phyloP scores from a whole-genome alignment of 306 rosid species.

The Lotus japonicus region DNA sequence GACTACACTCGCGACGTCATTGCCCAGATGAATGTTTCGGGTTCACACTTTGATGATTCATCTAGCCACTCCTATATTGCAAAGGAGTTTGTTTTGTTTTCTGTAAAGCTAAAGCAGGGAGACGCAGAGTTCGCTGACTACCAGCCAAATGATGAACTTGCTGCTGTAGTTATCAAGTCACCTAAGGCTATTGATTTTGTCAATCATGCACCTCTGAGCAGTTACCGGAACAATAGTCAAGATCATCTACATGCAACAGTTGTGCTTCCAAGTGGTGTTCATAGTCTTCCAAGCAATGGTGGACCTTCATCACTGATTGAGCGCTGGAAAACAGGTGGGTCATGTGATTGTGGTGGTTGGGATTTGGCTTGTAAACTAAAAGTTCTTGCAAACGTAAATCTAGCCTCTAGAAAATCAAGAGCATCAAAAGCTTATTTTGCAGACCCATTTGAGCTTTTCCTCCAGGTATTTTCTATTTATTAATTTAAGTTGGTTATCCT shows the following conservation, averaged over 20 bases:
- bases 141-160: constrained; percentile 81
- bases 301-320: constrained; percentile 94
- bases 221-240: constrained; percentile 21
- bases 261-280: constrained; percentile 83
- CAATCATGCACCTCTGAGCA: constrained; percentile 14
- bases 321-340: constrained; percentile 94
- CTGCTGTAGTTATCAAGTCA: constrained; percentile 70
- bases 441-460: constrained; percentile 59
- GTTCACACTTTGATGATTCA: constrained; percentile 38
- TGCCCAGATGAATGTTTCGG: constrained; percentile 88
- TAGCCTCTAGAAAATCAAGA: constrained; percentile 29
- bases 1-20: constrained; percentile 59
- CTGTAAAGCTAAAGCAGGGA: constrained; percentile 54
- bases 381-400: constrained; percentile 51
- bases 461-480: constrained; percentile 51
- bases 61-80: constrained; percentile 26
- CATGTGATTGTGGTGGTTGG: constrained; percentile 99
- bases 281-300: constrained; percentile 84
- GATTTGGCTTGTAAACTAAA: constrained; percentile 86
- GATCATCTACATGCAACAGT: constrained; percentile 48
- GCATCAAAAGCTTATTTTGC: constrained; percentile 32
- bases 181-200: constrained; percentile 29
- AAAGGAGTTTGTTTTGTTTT: constrained; percentile 71
- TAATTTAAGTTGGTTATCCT: not conserved
- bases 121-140: constrained; percentile 52